Percentiles rank a stretch among this genome's conserved stretches.
phyloP scores from a whole-genome alignment of 345 rosid genomes.

The Melaleuca quinquenervia region DNA sequence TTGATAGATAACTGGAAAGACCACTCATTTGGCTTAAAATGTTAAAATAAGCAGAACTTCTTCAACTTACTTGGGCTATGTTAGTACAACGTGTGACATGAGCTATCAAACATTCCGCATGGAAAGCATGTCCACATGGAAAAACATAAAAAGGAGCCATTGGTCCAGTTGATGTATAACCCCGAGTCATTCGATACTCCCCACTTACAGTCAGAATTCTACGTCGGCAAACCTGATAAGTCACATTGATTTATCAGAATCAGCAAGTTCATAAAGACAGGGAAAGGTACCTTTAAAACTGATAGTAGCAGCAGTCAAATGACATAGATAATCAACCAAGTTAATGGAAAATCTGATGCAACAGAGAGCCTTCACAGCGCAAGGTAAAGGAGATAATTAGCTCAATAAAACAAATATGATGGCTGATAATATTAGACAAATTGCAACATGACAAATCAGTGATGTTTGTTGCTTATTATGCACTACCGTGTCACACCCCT shows the following conservation, averaged over 20 bases:
- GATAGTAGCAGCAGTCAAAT: neutral
- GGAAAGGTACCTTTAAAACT: neutral
- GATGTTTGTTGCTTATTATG: neutral
- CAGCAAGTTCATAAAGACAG: neutral
- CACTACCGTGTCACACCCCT: neutral
- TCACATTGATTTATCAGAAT: neutral
- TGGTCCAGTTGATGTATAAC: constrained; percentile 74
- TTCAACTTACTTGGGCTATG: constrained; percentile 37
- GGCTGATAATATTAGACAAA: neutral
- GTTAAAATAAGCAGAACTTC: neutral
- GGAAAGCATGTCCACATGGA: constrained; percentile 95
- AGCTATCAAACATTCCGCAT: constrained; percentile 79
- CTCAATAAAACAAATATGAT: neutral
- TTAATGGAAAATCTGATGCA: neutral
- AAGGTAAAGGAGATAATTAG: neutral
- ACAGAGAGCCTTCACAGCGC: neutral
- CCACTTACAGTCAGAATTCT: constrained; percentile 60
- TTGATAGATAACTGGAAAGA: neutral
- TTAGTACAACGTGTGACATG: constrained; percentile 55
- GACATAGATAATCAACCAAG: neutral
- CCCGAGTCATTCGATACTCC: constrained; percentile 57
- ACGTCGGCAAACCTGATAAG: constrained; percentile 62
- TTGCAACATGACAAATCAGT: neutral
- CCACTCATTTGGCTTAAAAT: neutral
- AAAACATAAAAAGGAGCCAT: constrained; percentile 92